Evolutionary conservation across 768 basidiomycete genomes (phyloP), one percentile per base, ranked within the genome.

Genomic region (Amyloporia xantha): DNA sequence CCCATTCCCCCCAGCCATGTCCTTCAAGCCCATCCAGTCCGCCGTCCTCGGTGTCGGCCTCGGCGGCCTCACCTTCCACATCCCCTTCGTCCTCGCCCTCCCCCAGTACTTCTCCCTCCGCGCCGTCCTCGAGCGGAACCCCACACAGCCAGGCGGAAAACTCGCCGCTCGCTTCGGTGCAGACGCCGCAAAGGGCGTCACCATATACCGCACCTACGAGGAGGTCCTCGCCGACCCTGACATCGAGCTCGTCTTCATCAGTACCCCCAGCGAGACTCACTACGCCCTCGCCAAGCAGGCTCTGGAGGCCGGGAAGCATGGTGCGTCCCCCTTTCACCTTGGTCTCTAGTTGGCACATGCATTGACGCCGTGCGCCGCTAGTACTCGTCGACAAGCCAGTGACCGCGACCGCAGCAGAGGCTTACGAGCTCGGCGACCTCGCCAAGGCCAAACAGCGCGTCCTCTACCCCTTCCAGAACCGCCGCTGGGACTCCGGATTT

Each of bases 331-430:
- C 33, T 19, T 41, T 41, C 13, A 48, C 17, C n/a, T 39, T 11
- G 21, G 4, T 39, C 36, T 26, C 36, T 36, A 23, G 21, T 25
- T 20, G 21, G 23, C 45, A 33, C 38, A 7, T 21, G 19, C 6
- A 13, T 19, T 6, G 19, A 9, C 17, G 6, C 38, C 38, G 9
- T 19, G 15, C 15, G 38, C 9, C 20, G 9, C 27, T 50, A 85
- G 87, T 86, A 15, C 78, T 90, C 35, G 82, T 90, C 30, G 88
- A 90, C 59, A 91, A 91, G 61, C 88, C 88, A 3, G 74, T 88
- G 15, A 80, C 84, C 2, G 72, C 85, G 2, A 82, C 78, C 1
- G 68, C 66, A 1, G 63, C 66, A 13, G 73, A 89, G 58, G 84
- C 84, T 3, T 66, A 62, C 45, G 79, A 83, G 52, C 77, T 91